Evolutionary conservation across 495 filamentous ascomycete species (phyloP), one percentile per base, ranked within the genome.

Genomic region (Elasticomyces elasticus): DNA sequence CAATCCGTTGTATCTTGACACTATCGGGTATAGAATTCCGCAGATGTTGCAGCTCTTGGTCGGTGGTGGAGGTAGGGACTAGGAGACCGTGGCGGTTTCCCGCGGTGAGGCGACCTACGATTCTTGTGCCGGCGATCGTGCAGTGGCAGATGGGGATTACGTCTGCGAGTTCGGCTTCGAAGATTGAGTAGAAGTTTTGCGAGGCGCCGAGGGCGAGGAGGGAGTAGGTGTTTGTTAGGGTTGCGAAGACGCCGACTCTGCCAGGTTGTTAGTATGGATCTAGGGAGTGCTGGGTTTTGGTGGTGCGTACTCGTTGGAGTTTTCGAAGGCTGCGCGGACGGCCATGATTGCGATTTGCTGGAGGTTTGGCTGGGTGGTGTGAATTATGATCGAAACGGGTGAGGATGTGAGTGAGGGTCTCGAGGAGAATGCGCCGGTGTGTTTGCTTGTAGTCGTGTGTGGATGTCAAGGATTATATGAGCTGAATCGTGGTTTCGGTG

Each of bases 181-280:
- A 98, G 62, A 97, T 77, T 76, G 76, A 83, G 79, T 97, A 98
- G 71, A 98, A 98, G 76, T 96, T 97, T 79, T 96, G 91, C 59
- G 87, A 94, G 44, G 86, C 89, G 63, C 92, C 94, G 51, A 94
- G 78, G 49, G 92, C 91, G 58, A 95, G 88, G 59, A 98, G 73
- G 55, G 87, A 85, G 69, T 92, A 98, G 48, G 89, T 89, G 70
- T 98, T 98, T 59, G 92, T 98, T 63, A 98, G 82, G 55, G 87
- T 94, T 42, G 89, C 72, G 67, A 98, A 98, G 60, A 97, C 94
- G 69, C 92, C 92, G 66, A 98, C 89, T 70, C 91, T 97, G 64
- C 11, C 47, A 42, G 23, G 44, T 3, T 28, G 45, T 45, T 19
- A 45, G 22, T 45, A 2, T 12, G 1, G 43, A 19, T 5, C 19